A percentile compares a stretch with the other conserved stretches of the same genome.
Conservation (phyloP, 148 eudicot species). For the Vaccinium vitisidaea region DNA sequence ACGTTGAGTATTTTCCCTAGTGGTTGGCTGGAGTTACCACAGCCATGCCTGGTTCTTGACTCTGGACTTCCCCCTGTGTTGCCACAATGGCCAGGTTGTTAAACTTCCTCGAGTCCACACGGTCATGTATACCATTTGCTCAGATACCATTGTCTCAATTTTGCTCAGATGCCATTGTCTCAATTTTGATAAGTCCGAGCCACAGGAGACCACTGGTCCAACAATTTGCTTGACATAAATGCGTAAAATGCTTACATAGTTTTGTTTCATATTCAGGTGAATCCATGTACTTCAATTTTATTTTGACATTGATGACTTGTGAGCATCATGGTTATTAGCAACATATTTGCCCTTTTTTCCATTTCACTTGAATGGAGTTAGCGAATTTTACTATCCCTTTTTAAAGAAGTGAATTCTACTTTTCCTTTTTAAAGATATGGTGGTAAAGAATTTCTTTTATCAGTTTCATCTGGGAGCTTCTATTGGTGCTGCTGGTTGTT, state of each 20-base stretch:
- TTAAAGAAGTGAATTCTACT: too few relatives aligned
- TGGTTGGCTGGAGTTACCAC: too few relatives aligned
- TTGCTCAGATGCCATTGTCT: background rate
- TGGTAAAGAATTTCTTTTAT: background rate
- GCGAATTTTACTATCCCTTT: background rate
- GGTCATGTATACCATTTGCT: background rate
- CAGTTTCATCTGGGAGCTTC: too few relatives aligned
- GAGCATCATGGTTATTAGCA: background rate
- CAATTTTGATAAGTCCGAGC: background rate
- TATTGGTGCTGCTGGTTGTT: background rate
- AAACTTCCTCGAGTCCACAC: background rate
- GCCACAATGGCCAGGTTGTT: too few relatives aligned
- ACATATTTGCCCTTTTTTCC: too few relatives aligned
- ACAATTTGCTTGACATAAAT: background rate
- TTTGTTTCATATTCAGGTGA: background rate
- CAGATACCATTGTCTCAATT: background rate
- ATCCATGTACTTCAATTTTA: background rate
- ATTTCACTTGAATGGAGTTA: background rate
- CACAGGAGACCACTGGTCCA: background rate
- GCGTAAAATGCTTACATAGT: background rate
- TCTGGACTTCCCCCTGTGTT: background rate
- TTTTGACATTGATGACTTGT: background rate
- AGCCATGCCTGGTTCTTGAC: background rate
- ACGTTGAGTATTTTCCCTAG: too few relatives aligned
- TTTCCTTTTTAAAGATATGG: too few relatives aligned